Evolutionary conservation across 108 stramenopile species (phyloP), one percentile per base, ranked within the genome.

Genomic region (Conticribra guillardii): DNA sequence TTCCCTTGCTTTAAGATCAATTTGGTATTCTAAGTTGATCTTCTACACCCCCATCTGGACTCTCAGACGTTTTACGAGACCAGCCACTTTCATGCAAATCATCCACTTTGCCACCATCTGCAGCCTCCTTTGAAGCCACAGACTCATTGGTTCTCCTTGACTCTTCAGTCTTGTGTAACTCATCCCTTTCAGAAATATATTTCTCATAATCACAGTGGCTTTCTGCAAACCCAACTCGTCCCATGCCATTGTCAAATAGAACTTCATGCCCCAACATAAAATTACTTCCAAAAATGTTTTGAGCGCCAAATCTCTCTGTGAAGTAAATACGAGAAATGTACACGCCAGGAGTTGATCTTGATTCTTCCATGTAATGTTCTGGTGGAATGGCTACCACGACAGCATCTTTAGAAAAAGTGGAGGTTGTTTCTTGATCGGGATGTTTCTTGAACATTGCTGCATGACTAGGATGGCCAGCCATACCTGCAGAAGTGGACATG

Each of bases 181-280:
- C 62, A 24, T 48, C 72, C 55, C 51, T 64, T 31, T 73, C 55
- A 7, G 9, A 34, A 0, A 64, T 17, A 54, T 73, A 73, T 45
- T 41, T 49, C 31, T 54, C 26, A 65, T 82, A 82, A 60, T 79
- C 73, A 57, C 82, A 83, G 59, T 79, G 63, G 27, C 75, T 66
- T 64, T 67, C 76, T 1, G 86, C 88, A 54, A 91, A 91, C 17
- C 90, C 90, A 2, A 91, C 45, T 45, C 79, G 56, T 9, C 72
- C 57, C 51, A 64, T 70, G 15, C 77, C 76, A 45, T 70, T 64
- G 67, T 97, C 94, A 79, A 98, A 98, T 1, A 95, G 60, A 7
- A 96, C 82, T 67, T 97, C 89, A 79, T 97, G 95, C 45, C 91
- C 93, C 82, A 84, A 83, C 81, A 98, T 91, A 54, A 93, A 85